Evolutionary conservation across 805 yeast genomes (phyloP).

Genomic region (Candida easanensis): DNA sequence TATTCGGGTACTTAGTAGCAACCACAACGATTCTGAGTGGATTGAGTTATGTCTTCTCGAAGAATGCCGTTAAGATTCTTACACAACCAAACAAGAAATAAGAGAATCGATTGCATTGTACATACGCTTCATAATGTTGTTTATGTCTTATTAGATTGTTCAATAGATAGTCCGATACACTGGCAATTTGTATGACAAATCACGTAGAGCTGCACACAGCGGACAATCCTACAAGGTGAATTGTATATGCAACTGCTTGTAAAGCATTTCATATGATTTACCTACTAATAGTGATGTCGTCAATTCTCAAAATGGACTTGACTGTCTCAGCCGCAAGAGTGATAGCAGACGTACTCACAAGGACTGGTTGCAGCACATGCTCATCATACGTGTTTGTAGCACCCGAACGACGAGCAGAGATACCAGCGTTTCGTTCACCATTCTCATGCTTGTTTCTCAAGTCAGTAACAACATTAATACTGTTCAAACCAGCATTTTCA

Average conservation of each 20-base stretch:
- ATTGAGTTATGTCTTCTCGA: constrained; percentile 67
- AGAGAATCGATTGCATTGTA: no score
- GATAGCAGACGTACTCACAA: constrained; percentile 92
- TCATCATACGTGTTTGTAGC: constrained; percentile 89
- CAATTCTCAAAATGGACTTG: constrained; percentile 83
- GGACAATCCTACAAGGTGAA: no score
- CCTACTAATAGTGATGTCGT: constrained; percentile 92
- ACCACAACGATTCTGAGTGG: constrained; percentile 78
- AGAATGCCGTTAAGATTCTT: constrained; percentile 61
- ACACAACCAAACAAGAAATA: constrained; percentile 14
- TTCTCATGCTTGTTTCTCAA: constrained; percentile 85
- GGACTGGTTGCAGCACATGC: constrained; percentile 93
- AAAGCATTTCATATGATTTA: no score
- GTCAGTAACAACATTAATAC: constrained; percentile 87
- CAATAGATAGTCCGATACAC: no score
- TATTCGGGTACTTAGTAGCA: constrained; percentile 55
- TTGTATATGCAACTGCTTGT: no score
- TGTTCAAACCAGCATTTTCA: constrained; percentile 95
- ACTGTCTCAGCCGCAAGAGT: constrained; percentile 95
- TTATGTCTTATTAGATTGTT: no score
- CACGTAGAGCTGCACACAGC: no score
- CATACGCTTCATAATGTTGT: no score
- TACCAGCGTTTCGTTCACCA: constrained; percentile 94
- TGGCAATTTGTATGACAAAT: no score
- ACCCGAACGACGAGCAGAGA: constrained; percentile 90